A percentile compares a stretch with the other conserved stretches of the same genome.
These are phyloP conservation scores for Amaranthus cruentus DNA, from an alignment of 148 eudicot genomes.

Conservation along the genomic window DNA sequence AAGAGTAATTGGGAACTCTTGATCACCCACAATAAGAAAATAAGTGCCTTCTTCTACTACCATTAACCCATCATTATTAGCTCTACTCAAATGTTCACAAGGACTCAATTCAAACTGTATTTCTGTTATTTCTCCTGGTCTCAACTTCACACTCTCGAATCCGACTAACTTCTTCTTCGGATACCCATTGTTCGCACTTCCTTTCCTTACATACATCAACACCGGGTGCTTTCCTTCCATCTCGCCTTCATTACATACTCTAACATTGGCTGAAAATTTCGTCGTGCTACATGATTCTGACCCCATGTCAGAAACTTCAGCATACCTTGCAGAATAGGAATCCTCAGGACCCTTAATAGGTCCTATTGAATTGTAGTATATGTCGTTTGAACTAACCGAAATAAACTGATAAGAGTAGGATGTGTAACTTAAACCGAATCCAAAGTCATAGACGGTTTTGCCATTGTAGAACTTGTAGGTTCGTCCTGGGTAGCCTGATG, in stretches of 20 bases:
- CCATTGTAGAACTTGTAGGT: conserved; percentile 84
- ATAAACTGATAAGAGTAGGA: conserved; percentile 44
- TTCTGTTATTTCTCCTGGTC: conserved; percentile 41
- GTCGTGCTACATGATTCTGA: conserved; percentile 36
- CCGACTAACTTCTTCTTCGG: conserved; percentile 68
- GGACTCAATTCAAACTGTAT: conserved; percentile 58
- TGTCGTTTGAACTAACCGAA: conserved; percentile 31
- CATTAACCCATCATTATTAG: conserved; percentile 61
- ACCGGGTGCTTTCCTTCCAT: conserved; percentile 54
- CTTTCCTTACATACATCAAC: conserved; percentile 42
- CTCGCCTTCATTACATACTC: conserved; percentile 50
- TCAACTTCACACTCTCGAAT: conserved; percentile 44
- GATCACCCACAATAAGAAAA: conserved; percentile 59
- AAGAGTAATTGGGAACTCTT: conserved; percentile 38
- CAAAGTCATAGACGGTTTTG: conserved; percentile 60
- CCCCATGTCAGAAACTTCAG: conserved; percentile 37
- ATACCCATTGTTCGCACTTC: conserved; percentile 28
- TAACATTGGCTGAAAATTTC: conserved; percentile 42
- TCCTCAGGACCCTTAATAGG: conserved; percentile 14
- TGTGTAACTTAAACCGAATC: conserved; percentile 74
- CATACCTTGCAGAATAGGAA: conserved; percentile 18
- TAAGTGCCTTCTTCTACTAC: conserved; percentile 63
- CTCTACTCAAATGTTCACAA: conserved; percentile 73
- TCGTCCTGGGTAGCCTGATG: conserved; percentile 76
- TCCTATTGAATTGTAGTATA: conserved; percentile 29